Evolutionary conservation across 495 filamentous ascomycete species (phyloP).

Genomic region (Aspergillus sclerotioniger): DNA sequence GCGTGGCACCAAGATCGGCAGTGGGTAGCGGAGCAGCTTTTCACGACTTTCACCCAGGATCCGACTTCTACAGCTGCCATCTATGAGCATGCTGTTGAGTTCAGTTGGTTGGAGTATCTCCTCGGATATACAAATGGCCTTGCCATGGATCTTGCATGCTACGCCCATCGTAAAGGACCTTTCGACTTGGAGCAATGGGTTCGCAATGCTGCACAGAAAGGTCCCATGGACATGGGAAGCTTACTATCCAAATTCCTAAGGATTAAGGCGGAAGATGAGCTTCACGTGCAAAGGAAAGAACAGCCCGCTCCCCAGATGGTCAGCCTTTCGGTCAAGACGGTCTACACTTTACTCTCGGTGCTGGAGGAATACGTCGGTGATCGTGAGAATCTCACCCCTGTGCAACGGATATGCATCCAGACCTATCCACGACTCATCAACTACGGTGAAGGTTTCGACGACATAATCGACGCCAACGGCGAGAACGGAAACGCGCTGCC

Average conservation of each 20-base stretch:
- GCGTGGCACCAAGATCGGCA: slow-evolving; percentile 83
- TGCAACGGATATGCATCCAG: slow-evolving; percentile 85
- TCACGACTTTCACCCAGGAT: slow-evolving; percentile 74
- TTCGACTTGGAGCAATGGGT: slow-evolving; percentile 84
- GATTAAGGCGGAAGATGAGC: slow-evolving; percentile 81
- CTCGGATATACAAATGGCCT: slow-evolving; percentile 73
- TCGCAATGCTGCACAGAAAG: slow-evolving; percentile 58
- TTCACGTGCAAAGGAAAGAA: slow-evolving; percentile 63
- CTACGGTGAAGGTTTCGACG: slow-evolving; percentile 87
- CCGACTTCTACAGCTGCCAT: slow-evolving; percentile 74
- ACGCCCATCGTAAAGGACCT: slow-evolving; percentile 77
- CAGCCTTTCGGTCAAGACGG: slow-evolving; percentile 78
- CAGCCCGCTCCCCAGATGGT: slow-evolving; percentile 61
- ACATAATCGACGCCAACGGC: slow-evolving; percentile 83
- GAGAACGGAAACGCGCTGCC: slow-evolving; percentile 74
- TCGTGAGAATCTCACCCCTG: slow-evolving; percentile 54
- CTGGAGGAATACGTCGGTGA: slow-evolving; percentile 64
- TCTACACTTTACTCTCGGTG: slow-evolving; percentile 75
- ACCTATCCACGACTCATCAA: slow-evolving; percentile 95
- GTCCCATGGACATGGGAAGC: slow-evolving; percentile 57
- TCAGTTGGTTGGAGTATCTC: slow-evolving; percentile 80
- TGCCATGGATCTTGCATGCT: slow-evolving; percentile 81
- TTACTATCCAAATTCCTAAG: slow-evolving; percentile 70
- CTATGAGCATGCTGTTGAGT: slow-evolving; percentile 74
- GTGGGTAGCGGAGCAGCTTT: slow-evolving; percentile 76